Percentiles rank a stretch among this genome's conserved stretches.
Evolutionary conservation across 169 alveolate genomes (phyloP).

Genomic region (Cryptosporidium bovis): DNA sequence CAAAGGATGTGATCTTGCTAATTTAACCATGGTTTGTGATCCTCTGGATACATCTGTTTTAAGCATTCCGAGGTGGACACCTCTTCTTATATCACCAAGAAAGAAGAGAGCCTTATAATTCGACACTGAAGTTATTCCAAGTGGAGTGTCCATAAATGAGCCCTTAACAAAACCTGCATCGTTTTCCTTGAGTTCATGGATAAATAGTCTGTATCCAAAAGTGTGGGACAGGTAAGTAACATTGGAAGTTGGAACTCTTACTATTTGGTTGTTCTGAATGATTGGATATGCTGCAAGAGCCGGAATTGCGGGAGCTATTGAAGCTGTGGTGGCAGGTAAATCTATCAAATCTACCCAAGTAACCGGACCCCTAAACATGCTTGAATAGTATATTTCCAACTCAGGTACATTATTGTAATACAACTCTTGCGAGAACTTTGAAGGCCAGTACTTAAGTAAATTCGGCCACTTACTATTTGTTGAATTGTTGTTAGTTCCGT

Average conservation of each 20-base stretch:
- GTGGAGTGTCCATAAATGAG: conserved; percentile 62
- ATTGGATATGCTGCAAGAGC: conserved; percentile 73
- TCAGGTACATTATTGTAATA: conserved; percentile 40
- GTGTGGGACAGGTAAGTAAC: conserved; percentile 48
- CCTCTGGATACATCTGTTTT: conserved; percentile 65
- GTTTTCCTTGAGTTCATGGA: conserved; percentile 63
- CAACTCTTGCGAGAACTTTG: conserved; percentile 38
- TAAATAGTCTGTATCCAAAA: conserved; percentile 57
- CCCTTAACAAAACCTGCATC: conserved; percentile 25
- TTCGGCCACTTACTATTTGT: conserved; percentile 26
- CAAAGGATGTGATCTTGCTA: conserved; percentile 71
- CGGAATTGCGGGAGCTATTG: conserved; percentile 74
- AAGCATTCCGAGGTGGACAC: conserved; percentile 63
- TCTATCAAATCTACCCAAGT: conserved; percentile 55
- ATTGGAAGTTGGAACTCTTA: conserved; percentile 40
- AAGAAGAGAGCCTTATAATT: conserved; percentile 45
- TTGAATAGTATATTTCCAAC: conserved; percentile 21
- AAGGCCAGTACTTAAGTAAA: conserved; percentile 66
- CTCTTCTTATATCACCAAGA: conserved; percentile 72
- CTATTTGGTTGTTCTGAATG: conserved; percentile 24
- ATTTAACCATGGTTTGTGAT: conserved; percentile 71
- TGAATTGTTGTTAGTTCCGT: neutral
- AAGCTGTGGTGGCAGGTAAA: conserved; percentile 72
- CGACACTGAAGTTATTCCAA: conserved; percentile 60
- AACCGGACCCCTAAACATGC: conserved; percentile 67